These are phyloP conservation scores for Tulasnella sp. DNA, from an alignment of 768 basidiomycete genomes.

Conservation along the genomic window DNA sequence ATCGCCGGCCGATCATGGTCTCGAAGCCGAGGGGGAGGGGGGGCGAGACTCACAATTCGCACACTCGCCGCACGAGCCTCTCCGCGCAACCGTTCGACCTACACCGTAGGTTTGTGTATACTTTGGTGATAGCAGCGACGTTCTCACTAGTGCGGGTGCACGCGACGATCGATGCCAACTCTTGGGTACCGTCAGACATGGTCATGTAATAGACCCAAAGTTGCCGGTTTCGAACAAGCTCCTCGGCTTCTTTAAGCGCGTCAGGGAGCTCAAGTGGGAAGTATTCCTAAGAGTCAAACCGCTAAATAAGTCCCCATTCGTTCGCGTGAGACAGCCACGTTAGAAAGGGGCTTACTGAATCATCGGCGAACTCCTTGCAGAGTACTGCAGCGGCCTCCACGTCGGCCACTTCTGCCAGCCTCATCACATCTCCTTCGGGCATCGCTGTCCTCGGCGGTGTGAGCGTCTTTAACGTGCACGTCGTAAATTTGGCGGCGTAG, in stretches of 20 bases:
- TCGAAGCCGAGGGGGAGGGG: not conserved
- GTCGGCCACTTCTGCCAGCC: conserved; percentile 40
- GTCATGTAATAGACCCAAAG: conserved; percentile 57
- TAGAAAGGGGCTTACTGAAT: conserved; percentile 42
- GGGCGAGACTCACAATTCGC: conserved; percentile 21
- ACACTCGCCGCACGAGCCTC: conserved; percentile 45
- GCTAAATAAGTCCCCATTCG: conserved; percentile 9
- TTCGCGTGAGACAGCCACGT: conserved; percentile 2
- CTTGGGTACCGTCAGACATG: conserved; percentile 4
- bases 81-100: conserved; percentile 51
- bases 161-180: conserved; percentile 58
- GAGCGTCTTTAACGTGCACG: conserved; percentile 44
- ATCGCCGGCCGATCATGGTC: not conserved
- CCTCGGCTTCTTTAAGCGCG: conserved; percentile 46
- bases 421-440: conserved; percentile 36
- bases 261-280: conserved; percentile 40
- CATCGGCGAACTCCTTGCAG: conserved; percentile 49
- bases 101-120: conserved; percentile 51
- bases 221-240: conserved; percentile 40
- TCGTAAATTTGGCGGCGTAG: conserved; percentile 53
- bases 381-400: conserved; percentile 39
- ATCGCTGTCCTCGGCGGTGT: conserved; percentile 25
- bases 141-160: conserved; percentile 49
- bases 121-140: conserved; percentile 63
- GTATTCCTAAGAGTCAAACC: conserved; percentile 38